Evolutionary conservation across 164 flowering plant genomes (phyloP), one percentile per base, ranked within the genome.

Genomic region (Macadamia integrifolia): DNA sequence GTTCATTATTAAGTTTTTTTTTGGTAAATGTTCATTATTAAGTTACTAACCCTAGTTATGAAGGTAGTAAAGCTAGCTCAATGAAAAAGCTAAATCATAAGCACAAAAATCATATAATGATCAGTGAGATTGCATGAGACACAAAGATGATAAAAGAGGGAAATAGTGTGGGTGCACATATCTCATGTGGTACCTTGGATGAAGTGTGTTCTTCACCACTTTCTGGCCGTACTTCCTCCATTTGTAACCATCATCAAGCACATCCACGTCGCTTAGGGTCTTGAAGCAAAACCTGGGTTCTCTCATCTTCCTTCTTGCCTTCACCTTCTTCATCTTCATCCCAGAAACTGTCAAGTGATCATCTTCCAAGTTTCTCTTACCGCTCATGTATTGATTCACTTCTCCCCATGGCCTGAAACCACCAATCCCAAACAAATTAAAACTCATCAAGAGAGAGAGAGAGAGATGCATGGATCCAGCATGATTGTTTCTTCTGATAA

Each of bases 221-320:
- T 92, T 90, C 78, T 92, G 95, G 56, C 98, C 96, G 52, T 92
- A 92, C 72, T 92, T 90, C 66, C 96, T 84, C 96, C 97, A 89
- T 63, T 86, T 92, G 76, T 89, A 92, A 32, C 97, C 97, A 82
- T 92, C 98, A 75, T 90, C 98, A 50, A 92, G 66, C 15, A 92
- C 89, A 83, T 92, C 96, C 11, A 90, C 84, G 17, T 92, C 96
- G 66, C 96, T 92, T 78, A 83, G 69, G 69, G 98, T 92, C 81
- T 92, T 87, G 92, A 92, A 92, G 79, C 94, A 85, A 79, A 92
- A 92, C 72, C 98, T 84, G 8, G 96, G 98, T 66, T 92, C 98
- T 70, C 98, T 88, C 43, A 90, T 84, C 72, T 92, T 92, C 72
- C 90, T 88, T 61, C 98, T 87, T 57, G 75, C 64, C 52, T 87